Percentiles rank a stretch among this genome's conserved stretches.
phyloP scores from a whole-genome alignment of 331 rosid genomes.

The Prunus yedoensis region DNA sequence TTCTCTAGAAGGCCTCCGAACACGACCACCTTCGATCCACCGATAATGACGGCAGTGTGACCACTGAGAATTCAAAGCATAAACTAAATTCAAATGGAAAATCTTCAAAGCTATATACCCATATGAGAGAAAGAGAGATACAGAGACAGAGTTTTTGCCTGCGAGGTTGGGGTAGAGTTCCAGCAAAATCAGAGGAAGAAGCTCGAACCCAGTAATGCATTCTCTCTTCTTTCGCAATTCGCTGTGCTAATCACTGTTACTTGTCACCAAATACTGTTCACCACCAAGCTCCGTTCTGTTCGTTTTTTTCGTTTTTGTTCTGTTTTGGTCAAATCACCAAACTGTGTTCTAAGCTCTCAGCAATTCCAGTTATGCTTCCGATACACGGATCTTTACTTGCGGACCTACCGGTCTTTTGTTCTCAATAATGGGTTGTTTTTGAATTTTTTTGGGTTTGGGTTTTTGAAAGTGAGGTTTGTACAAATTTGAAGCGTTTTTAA shows the following conservation, averaged over 20 bases:
- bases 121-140: not conserved
- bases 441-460: too few relatives aligned
- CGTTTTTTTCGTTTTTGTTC: not conserved
- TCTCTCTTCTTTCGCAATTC: slow-evolving; percentile 9
- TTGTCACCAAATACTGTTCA: not conserved
- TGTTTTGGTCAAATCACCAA: too few relatives aligned
- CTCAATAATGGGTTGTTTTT: too few relatives aligned
- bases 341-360: too few relatives aligned
- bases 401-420: too few relatives aligned
- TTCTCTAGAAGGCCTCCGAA: slow-evolving; percentile 92
- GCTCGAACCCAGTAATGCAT: slow-evolving; percentile 98
- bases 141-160: slow-evolving; percentile 34
- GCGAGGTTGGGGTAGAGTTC: slow-evolving; percentile 83
- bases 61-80: slow-evolving; percentile 56
- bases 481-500: too few relatives aligned
- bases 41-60: slow-evolving; percentile 79
- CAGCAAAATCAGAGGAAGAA: slow-evolving; percentile 63
- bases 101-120: not conserved
- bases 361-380: too few relatives aligned
- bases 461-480: too few relatives aligned
- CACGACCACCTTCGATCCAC: slow-evolving; percentile 85
- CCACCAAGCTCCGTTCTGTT: not conserved
- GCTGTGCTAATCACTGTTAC: not conserved
- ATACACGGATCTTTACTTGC: too few relatives aligned
- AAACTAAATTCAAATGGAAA: not conserved